phyloP scores from a whole-genome alignment of 108 stramenopile species.

The Nitzschia sp. region DNA sequence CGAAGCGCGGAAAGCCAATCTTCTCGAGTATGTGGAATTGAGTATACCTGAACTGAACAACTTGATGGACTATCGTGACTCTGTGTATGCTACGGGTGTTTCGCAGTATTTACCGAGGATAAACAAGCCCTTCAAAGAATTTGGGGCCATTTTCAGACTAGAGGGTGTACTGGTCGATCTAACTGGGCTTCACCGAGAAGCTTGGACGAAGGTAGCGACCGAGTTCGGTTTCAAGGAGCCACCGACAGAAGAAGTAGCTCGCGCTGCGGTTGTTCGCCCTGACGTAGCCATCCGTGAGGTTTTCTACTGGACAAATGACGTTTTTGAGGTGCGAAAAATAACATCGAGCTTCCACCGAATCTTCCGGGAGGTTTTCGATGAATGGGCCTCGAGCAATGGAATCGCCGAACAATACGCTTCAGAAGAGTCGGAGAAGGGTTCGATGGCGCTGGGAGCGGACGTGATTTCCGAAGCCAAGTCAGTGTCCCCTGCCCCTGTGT shows the following conservation, averaged over 20 bases:
- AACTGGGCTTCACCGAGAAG: slow-evolving; percentile 60
- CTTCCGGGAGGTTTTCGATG: slow-evolving; percentile 53
- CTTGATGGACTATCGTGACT: slow-evolving; percentile 62
- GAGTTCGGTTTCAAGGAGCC: slow-evolving; percentile 51
- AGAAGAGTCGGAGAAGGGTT: neutral
- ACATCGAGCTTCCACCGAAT: slow-evolving; percentile 36
- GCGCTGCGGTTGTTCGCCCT: slow-evolving; percentile 60
- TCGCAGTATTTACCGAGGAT: slow-evolving; percentile 59
- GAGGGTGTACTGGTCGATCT: slow-evolving; percentile 79
- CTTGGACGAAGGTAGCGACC: slow-evolving; percentile 66
- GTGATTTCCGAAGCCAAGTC: slow-evolving; percentile 7
- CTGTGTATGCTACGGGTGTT: slow-evolving; percentile 56
- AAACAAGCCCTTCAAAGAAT: slow-evolving; percentile 75
- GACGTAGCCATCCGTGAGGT: slow-evolving; percentile 58
- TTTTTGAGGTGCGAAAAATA: slow-evolving; percentile 38
- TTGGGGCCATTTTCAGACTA: slow-evolving; percentile 76
- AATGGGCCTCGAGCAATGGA: slow-evolving; percentile 46
- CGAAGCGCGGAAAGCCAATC: slow-evolving; percentile 53
- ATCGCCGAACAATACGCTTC: slow-evolving; percentile 11
- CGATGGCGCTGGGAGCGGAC: slow-evolving; percentile 25
- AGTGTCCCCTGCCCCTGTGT: neutral
- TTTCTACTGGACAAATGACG: slow-evolving; percentile 70
- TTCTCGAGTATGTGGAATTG: slow-evolving; percentile 67
- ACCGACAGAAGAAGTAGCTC: slow-evolving; percentile 45
- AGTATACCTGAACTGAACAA: slow-evolving; percentile 58